Evolutionary conservation across 257 asterid species (phyloP), one percentile per base, ranked within the genome.

Genomic region (Dorcoceras hygrometricum): DNA sequence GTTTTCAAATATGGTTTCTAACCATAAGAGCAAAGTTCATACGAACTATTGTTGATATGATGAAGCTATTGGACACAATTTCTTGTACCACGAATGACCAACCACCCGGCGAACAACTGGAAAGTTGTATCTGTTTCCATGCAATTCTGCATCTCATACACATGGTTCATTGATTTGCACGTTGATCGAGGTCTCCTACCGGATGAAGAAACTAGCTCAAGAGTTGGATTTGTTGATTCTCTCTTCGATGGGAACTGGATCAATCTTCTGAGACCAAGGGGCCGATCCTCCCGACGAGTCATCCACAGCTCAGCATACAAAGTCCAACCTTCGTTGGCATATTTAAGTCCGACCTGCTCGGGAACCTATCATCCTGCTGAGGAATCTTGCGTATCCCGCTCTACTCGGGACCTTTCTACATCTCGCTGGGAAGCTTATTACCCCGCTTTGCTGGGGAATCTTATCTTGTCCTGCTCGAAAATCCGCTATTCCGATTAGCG

Each of bases 1-100:
- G 71, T 60, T 93, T 93, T 71, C 97, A 90, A 70, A 80, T 79
- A 78, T 88, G 97, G 97, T 81, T 86, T 76, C 59, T 88, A 76
- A 73, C 73, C 74, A 81, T 86, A 48, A 80, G 97, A 67, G 81
- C 73, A 25, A 85, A 82, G 82, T 65, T 56, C 72, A 68, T 93
- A 70, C 78, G 71, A 76, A 67, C 75, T 67, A 76, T 83, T 29
- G 72, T 66, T 25, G 91, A 82, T 60, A 54, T 81, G 70, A 59
- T 81, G 69, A 76, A 77, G 66, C 75, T 85, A 51, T 72, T 78
- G 63, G 68, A 63, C 69, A 66, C 66, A 67, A 59, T 59, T 80
- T 72, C 85, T 10, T 67, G 68, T 60, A 48, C 27, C 59, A 68
- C 25, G 64, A 80, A 76, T 57, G 74, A 59, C 57, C 31, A 75